Evolutionary conservation across 176 grass and related monocot species (phyloP).

Genomic region (Hyparrhenia diplandra): DNA sequence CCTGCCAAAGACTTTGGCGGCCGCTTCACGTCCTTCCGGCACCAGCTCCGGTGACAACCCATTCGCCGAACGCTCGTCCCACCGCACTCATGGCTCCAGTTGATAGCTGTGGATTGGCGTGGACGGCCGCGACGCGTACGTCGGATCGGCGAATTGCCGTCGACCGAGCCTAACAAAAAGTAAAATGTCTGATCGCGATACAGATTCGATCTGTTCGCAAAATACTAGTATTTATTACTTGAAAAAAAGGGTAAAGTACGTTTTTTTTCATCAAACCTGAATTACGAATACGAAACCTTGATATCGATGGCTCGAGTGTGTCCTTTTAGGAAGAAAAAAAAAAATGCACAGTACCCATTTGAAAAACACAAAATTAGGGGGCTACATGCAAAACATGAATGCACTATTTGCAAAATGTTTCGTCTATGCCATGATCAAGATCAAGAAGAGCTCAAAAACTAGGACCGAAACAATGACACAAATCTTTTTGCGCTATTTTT

Average conservation of each 20-base stretch:
- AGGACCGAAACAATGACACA: neutral
- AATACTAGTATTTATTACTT: neutral
- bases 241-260: neutral
- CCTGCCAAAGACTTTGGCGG: conserved; percentile 27
- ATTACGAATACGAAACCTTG: neutral
- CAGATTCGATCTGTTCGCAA: neutral
- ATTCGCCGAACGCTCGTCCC: no score
- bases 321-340: neutral
- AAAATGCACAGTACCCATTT: neutral
- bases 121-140: neutral
- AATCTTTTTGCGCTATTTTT: neutral
- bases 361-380: neutral
- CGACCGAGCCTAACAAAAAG: neutral
- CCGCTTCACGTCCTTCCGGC: conserved; percentile 33
- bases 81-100: neutral
- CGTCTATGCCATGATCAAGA: neutral
- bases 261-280: neutral
- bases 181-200: neutral
- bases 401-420: neutral
- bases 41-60: neutral
- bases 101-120: neutral
- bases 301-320: neutral
- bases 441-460: neutral
- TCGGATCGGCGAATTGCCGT: neutral
- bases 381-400: no score